Evolutionary conservation across 2,329 filamentous ascomycete genomes (phyloP), one percentile per base, ranked within the genome.

Genomic region (Aureobasidium uvarum): DNA sequence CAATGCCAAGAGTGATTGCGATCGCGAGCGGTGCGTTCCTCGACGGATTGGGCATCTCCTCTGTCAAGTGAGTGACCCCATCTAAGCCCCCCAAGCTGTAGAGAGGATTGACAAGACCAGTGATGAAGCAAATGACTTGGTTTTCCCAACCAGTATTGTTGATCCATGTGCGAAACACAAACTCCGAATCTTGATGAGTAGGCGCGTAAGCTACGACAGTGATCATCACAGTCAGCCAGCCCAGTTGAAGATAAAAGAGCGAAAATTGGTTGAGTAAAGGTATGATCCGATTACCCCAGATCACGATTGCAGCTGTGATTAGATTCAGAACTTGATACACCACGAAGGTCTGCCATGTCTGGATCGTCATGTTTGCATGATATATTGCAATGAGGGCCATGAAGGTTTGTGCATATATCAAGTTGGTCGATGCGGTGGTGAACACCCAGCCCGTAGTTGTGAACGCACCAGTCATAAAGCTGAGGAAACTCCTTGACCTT

Each of bases 41-140:
- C 36, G 82, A 74, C 1, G 84, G 83, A 5, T 77, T 74, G 1
- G 83, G 83, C 2, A 85, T 83, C 69, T 85, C 83, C 68, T 86
- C 84, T 2, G 83, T 81, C 76, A 86, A 80, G 70, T 86, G 84
- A 36, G 85, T 84, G 36, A 84, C 83, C 0, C 83, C 81, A 69
- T 86, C 84, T 66, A 86, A 85, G 1, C 83, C 84, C 0, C 82
- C 84, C 20, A 84, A 73, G 2, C 81, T 83, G 64, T 85, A 86
- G 0, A 84, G 83, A 2, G 82, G 81, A 68, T 86, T 84, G 0
- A 86, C 78, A 1, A 86, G 79, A 6, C 84, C 84, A 0, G 81
- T 80, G 68, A 86, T 85, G 81, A 83, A 86, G 23, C 80, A 79
- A 0, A 85, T 81, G 1, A 83, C 83, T 55, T 84, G 78, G 74